Conservation (phyloP, 371 early-diverging fungal species). For the Syncephalastrum monosporum region DNA sequence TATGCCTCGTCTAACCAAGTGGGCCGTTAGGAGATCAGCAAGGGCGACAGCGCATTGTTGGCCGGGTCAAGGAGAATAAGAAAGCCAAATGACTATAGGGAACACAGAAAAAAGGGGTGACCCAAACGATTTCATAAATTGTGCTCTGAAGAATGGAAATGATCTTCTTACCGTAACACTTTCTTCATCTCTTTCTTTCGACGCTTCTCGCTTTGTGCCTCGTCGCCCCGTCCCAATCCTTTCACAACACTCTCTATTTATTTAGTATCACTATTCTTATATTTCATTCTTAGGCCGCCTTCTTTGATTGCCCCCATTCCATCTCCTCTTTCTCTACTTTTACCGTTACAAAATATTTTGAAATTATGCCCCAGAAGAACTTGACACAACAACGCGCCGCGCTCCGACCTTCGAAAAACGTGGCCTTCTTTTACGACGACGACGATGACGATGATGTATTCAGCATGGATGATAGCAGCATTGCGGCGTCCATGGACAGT, state of each 20-base stretch:
- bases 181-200: conserved; percentile 6
- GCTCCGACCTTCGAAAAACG: conserved; percentile 14
- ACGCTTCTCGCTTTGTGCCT: not conserved
- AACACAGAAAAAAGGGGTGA: conserved; percentile 4
- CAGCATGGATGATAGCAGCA: conserved; percentile 6
- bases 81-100: conserved; percentile 8
- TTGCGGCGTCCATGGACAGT: conserved; percentile 6
- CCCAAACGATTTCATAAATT: conserved; percentile 11
- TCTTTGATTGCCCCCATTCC: not conserved
- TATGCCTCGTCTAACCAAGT: too few relatives aligned
- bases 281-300: not conserved
- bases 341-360: not conserved
- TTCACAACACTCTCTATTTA: not conserved
- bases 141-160: not conserved
- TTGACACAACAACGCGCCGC: conserved; percentile 14
- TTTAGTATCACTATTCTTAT: not conserved
- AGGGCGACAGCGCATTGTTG: conserved; percentile 8
- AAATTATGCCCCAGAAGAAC: conserved; percentile 16
- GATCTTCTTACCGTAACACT: not conserved
- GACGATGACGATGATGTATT: conserved; percentile 17
- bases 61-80: conserved; percentile 8
- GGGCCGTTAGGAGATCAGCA: too few relatives aligned
- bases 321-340: conserved; percentile 2
- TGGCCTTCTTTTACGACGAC: conserved; percentile 23
- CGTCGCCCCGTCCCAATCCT: conserved; percentile 7